Percentiles rank a stretch among this genome's conserved stretches.
phyloP scores from a whole-genome alignment of 192 early-diverging fungal species.

The Coemansia sp. region DNA sequence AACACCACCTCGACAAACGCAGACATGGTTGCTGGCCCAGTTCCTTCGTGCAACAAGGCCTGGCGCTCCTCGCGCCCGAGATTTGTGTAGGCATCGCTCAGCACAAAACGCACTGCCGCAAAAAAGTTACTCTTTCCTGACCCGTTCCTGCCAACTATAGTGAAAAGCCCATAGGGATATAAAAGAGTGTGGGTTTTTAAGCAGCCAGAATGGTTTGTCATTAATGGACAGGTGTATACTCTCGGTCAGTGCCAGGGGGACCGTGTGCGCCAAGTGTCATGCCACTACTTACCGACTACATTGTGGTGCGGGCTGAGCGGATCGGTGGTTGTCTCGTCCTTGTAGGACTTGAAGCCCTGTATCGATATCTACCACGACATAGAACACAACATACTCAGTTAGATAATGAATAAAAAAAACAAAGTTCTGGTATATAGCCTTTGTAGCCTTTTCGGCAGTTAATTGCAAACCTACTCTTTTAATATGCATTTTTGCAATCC shows the following conservation, averaged over 20 bases:
- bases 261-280: background rate
- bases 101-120: constrained; percentile 85
- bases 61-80: constrained; percentile 93
- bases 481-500: constrained; percentile 52
- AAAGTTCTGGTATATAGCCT: no score
- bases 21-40: constrained; percentile 87
- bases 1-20: constrained; percentile 96
- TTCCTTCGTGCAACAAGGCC: constrained; percentile 89
- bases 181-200: no score
- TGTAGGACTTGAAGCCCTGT: constrained; percentile 99
- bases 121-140: constrained; percentile 99
- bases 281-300: constrained; percentile 74
- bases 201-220: no score
- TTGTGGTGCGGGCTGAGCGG: constrained; percentile 92
- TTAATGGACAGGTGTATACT: no score
- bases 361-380: constrained; percentile 84
- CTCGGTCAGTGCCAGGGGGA: no score
- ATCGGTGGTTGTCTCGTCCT: constrained; percentile 90
- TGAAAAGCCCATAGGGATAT: no score
- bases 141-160: constrained; percentile 91
- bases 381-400: no score
- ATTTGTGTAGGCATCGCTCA: constrained; percentile 93
- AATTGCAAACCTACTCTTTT: constrained; percentile 29
- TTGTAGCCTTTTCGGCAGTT: no score
- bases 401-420: background rate